A percentile compares a stretch with the other conserved stretches of the same genome.
Evolutionary conservation across 2,329 filamentous ascomycete genomes (phyloP).

Genomic region (Didymella lethalis): DNA sequence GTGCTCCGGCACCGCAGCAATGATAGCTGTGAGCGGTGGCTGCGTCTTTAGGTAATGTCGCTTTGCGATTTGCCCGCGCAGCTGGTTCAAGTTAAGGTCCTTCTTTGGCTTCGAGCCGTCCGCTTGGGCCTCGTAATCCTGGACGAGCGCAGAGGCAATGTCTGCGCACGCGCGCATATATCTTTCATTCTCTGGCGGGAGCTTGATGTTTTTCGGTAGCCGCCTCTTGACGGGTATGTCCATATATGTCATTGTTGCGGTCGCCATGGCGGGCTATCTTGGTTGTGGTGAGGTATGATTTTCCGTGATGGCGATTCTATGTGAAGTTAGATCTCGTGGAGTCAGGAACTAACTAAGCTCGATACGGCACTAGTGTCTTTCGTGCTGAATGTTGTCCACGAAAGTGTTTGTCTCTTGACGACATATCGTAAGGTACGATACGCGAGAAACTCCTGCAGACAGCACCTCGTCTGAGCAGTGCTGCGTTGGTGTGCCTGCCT

Average conservation of each 20-base stretch:
- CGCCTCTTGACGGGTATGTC: constrained; percentile 59
- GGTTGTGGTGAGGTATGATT: constrained; percentile 14
- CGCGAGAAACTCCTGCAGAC: background rate
- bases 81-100: constrained; percentile 90
- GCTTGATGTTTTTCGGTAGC: constrained; percentile 73
- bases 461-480: no score
- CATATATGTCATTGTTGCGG: constrained; percentile 66
- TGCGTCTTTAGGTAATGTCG: constrained; percentile 90
- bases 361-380: constrained; percentile 1
- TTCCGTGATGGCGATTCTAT: constrained; percentile 33
- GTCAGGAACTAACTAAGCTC: constrained; percentile 23
- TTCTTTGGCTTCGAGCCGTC: constrained; percentile 76
- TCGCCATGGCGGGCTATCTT: constrained; percentile 58
- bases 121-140: constrained; percentile 85
- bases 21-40: constrained; percentile 93
- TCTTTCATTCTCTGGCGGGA: constrained; percentile 91
- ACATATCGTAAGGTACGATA: background rate
- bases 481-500: background rate
- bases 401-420: background rate
- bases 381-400: background rate
- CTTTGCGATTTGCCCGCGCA: constrained; percentile 87
- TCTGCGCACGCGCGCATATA: constrained; percentile 95
- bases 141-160: constrained; percentile 90
- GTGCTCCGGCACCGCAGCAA: constrained; percentile 97
- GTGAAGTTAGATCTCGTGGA: constrained; percentile 33